phyloP scores from a whole-genome alignment of 257 asterid genomes.

The Misopates orontium region DNA sequence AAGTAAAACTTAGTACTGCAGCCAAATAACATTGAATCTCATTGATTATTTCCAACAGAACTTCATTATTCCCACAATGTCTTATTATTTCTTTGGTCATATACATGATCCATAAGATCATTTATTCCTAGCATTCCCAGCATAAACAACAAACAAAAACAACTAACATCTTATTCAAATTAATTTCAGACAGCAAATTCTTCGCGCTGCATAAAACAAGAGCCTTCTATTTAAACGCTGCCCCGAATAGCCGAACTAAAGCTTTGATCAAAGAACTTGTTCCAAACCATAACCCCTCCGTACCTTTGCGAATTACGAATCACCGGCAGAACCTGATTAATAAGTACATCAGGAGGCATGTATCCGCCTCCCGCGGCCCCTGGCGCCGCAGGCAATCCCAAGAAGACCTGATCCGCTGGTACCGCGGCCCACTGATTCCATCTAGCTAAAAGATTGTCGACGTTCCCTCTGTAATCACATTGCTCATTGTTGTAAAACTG shows the following conservation, averaged over 20 bases:
- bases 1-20: too few relatives aligned
- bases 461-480: slow-evolving; percentile 40
- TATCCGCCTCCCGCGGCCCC: slow-evolving; percentile 51
- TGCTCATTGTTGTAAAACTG: slow-evolving; percentile 57
- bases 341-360: slow-evolving; percentile 51
- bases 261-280: slow-evolving; percentile 41
- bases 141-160: too few relatives aligned
- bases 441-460: slow-evolving; percentile 29
- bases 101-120: too few relatives aligned
- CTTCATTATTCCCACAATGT: too few relatives aligned
- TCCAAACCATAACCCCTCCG: slow-evolving; percentile 72
- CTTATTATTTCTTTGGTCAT: too few relatives aligned
- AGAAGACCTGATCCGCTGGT: slow-evolving; percentile 40
- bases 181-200: too few relatives aligned
- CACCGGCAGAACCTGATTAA: slow-evolving; percentile 51
- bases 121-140: too few relatives aligned
- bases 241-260: slow-evolving; percentile 46
- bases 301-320: slow-evolving; percentile 46
- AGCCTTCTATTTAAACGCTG: slow-evolving; percentile 35
- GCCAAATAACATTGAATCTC: too few relatives aligned
- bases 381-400: slow-evolving; percentile 59
- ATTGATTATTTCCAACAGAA: too few relatives aligned
- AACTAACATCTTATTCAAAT: too few relatives aligned
- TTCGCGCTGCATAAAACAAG: too few relatives aligned
- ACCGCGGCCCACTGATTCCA: slow-evolving; percentile 47